Base-by-base conservation (phyloP, 768 basidiomycete genomes). In the Flagelloscypha sp. region DNA sequence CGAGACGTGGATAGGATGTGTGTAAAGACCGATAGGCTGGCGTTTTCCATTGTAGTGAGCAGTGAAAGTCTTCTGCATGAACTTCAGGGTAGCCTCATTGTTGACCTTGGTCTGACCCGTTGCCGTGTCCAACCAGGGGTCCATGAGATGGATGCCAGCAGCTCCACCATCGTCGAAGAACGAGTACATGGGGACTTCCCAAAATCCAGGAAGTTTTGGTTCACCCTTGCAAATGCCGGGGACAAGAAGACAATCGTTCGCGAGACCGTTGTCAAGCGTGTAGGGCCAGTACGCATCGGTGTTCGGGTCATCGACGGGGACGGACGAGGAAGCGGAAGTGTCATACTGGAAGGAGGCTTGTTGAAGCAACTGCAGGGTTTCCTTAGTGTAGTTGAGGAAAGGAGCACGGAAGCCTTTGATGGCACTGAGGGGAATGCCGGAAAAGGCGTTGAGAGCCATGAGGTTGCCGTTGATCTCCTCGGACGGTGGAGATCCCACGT, bases 201-300 rank as follows among this genome's bases (percentile, higher is more conserved):
- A 88, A 49, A 88, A 69, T 4, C 85, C 84, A 15, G 82, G 79
- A 2, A 86, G 59, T 43, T 72, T 70, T 5, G 80, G 79, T 56
- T 79, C 52, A 28, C 85, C 84, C 47, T 76, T 68, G 57, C 85
- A 86, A 3, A 69, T 56, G 18, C 64, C 69, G 0, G 53, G 48
- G 3, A 76, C 67, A 6, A 57, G 53, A 38, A 84, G 53, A 46
- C 85, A 88, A 49, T 86, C 69, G 50, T 88, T 88, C 15, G 84
- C 79, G 60, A 88, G 63, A 13, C 85, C 85, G 49, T 80, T 50
- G 53, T 88, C 85, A 33, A 88, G 68, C 0, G 81, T 83, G 54
- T 87, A 86, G 0, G 85, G 85, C 85, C 85, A 88, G 55, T 54
- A 87, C 3, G 84, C 82, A 48, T 88, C 84, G 0, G 84, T 81